These are phyloP conservation scores for Diddensiella transvaalensis DNA, from an alignment of 805 yeast species.

Conservation along the genomic window DNA sequence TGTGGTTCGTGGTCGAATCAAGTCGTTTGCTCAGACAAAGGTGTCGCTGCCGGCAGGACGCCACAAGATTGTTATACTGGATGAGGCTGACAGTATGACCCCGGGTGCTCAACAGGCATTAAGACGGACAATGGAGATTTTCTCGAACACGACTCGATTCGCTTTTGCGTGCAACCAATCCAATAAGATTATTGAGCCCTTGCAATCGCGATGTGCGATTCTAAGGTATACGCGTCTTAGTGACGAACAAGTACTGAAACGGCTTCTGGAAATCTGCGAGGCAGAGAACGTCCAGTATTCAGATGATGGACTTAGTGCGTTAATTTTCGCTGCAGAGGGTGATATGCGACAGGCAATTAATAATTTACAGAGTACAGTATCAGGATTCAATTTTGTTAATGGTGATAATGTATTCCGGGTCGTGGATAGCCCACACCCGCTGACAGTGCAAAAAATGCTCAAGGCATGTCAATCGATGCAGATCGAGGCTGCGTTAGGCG, in stretches of 20 bases:
- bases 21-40: conserved; percentile 93
- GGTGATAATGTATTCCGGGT: conserved; percentile 91
- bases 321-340: conserved; percentile 94
- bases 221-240: conserved; percentile 74
- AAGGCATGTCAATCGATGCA: conserved; percentile 40
- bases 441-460: conserved; percentile 70
- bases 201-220: conserved; percentile 95
- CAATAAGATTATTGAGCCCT: conserved; percentile 91
- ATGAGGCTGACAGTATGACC: conserved; percentile 96
- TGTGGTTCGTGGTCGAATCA: conserved; percentile 88
- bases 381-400: conserved; percentile 90
- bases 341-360: conserved; percentile 98
- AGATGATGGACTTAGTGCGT: conserved; percentile 88
- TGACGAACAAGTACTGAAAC: conserved; percentile 78
- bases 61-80: conserved; percentile 88
- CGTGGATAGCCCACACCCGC: conserved; percentile 95
- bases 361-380: conserved; percentile 87
- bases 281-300: conserved; percentile 71
- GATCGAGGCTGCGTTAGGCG: conserved; percentile 63
- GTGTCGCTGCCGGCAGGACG: conserved; percentile 82
- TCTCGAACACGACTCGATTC: conserved; percentile 92
- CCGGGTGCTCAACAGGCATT: conserved; percentile 95
- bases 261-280: conserved; percentile 67
- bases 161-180: conserved; percentile 98
- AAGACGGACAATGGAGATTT: conserved; percentile 91